Conservation (phyloP, 2,329 filamentous ascomycete species). For the Epichloe bromicola region DNA sequence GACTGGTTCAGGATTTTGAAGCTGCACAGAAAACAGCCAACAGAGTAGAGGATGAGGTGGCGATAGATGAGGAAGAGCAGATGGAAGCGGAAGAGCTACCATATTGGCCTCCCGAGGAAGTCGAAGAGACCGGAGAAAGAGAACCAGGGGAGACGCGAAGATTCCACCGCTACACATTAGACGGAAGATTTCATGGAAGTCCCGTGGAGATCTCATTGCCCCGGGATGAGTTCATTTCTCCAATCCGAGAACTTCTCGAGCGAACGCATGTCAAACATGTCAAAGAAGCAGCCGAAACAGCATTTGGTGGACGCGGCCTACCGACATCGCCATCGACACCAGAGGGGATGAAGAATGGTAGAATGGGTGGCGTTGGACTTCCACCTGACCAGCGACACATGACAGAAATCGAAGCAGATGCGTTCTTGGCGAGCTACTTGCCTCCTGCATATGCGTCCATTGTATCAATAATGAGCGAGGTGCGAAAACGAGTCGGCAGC, state of each 20-base stretch:
- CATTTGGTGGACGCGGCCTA: slow-evolving; percentile 65
- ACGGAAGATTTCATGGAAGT: slow-evolving; percentile 61
- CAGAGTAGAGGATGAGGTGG: slow-evolving; percentile 16
- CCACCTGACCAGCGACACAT: slow-evolving; percentile 52
- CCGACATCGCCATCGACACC: slow-evolving; percentile 68
- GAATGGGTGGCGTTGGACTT: slow-evolving; percentile 52
- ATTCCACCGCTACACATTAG: slow-evolving; percentile 59
- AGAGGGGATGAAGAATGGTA: slow-evolving; percentile 36
- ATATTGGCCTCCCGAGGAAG: slow-evolving; percentile 20
- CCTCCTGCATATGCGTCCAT: slow-evolving; percentile 59
- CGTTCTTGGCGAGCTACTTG: slow-evolving; percentile 55
- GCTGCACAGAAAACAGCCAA: slow-evolving; percentile 24
- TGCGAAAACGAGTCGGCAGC: slow-evolving; percentile 57
- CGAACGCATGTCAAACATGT: slow-evolving; percentile 64
- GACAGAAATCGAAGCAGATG: slow-evolving; percentile 63
- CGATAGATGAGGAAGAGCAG: slow-evolving; percentile 7
- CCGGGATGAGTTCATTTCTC: slow-evolving; percentile 51
- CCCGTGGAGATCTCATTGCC: slow-evolving; percentile 69
- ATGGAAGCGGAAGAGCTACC: slow-evolving; percentile 15
- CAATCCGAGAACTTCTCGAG: slow-evolving; percentile 55
- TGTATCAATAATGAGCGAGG: slow-evolving; percentile 56
- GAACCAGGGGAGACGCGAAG: slow-evolving; percentile 29
- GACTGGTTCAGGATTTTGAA: slow-evolving; percentile 45
- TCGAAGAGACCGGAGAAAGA: slow-evolving; percentile 19
- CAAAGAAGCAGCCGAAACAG: slow-evolving; percentile 52